These are phyloP conservation scores for Globisporangium mamillatum DNA, from an alignment of 352 stramenopile species.

Conservation along the genomic window DNA sequence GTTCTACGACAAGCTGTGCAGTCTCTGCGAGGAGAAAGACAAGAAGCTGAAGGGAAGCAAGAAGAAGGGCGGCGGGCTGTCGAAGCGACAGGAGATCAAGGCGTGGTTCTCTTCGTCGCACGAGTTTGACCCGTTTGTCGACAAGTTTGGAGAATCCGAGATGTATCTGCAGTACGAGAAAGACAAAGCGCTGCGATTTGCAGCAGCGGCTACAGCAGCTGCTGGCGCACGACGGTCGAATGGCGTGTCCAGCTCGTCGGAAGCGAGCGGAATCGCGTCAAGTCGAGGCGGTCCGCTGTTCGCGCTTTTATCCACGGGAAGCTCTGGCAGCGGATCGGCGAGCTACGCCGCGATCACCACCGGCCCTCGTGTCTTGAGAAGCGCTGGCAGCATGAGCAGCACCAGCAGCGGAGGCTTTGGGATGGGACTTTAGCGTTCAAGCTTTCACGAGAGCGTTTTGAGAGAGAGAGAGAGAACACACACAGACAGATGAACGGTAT, in stretches of 20 bases:
- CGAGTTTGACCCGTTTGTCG: constrained; percentile 78
- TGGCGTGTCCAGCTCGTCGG: neutral
- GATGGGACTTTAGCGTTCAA: constrained; percentile 1
- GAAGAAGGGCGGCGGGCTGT: constrained; percentile 46
- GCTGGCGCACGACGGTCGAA: constrained; percentile 2
- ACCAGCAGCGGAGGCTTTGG: constrained; percentile 31
- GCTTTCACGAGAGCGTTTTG: neutral
- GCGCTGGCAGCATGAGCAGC: constrained; percentile 65
- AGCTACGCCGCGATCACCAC: constrained; percentile 15
- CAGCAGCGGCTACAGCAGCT: constrained; percentile 8
- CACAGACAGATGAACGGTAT: constrained; percentile 2
- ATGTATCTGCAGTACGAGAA: constrained; percentile 50
- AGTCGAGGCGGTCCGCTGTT: constrained; percentile 19
- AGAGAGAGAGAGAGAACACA: constrained; percentile 12
- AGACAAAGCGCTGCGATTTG: constrained; percentile 15
- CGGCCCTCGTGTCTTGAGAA: constrained; percentile 43
- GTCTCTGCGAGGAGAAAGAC: constrained; percentile 55
- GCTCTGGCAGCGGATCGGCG: constrained; percentile 27
- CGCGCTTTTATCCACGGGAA: constrained; percentile 37
- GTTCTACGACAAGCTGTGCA: constrained; percentile 61
- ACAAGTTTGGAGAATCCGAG: constrained; percentile 57
- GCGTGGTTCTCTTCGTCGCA: constrained; percentile 83
- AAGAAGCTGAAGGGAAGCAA: constrained; percentile 53
- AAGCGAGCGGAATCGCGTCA: constrained; percentile 8
- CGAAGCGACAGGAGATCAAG: constrained; percentile 80